These are phyloP conservation scores for Malassezia sympodialis DNA, from an alignment of 1,284 basidiomycete species.

Conservation along the genomic window DNA sequence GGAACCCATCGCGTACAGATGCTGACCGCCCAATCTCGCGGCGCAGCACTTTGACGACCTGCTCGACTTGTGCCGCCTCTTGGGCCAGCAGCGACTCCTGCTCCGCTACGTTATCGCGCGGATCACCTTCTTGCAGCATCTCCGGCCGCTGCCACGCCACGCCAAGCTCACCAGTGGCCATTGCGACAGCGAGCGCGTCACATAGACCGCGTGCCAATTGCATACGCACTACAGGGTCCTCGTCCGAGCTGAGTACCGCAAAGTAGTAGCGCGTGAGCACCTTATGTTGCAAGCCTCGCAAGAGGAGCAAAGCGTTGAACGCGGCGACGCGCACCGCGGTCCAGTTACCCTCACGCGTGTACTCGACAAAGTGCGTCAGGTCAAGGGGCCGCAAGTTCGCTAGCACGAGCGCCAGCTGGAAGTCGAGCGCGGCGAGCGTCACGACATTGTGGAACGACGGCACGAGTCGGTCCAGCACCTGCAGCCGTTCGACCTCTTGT, in stretches of 20 bases:
- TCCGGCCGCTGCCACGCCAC: slow-evolving; percentile 23
- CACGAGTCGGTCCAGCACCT: slow-evolving; percentile 86
- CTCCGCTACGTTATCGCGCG: slow-evolving; percentile 3
- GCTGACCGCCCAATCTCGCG: slow-evolving; percentile 44
- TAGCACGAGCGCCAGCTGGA: slow-evolving; percentile 28
- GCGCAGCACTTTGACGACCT: slow-evolving; percentile 35
- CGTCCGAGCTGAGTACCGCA: slow-evolving; percentile 75
- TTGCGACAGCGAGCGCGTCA: slow-evolving; percentile 74
- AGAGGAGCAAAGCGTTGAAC: slow-evolving; percentile 83
- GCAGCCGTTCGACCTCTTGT: slow-evolving; percentile 66
- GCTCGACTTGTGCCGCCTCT: slow-evolving; percentile 54
- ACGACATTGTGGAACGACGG: slow-evolving; percentile 90
- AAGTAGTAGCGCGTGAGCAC: slow-evolving; percentile 76
- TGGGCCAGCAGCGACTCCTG: slow-evolving; percentile 9
- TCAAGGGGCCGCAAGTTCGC: slow-evolving; percentile 64
- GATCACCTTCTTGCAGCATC: slow-evolving; percentile 27
- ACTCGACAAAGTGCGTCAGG: slow-evolving; percentile 68
- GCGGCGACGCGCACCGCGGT: slow-evolving; percentile 80
- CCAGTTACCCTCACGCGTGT: slow-evolving; percentile 68
- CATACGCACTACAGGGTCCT: slow-evolving; percentile 69
- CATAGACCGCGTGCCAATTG: slow-evolving; percentile 76
- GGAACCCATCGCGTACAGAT: slow-evolving; percentile 42
- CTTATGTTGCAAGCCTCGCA: slow-evolving; percentile 57
- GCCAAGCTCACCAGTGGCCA: slow-evolving; percentile 60
- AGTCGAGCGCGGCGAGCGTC: slow-evolving; percentile 59